phyloP scores from a whole-genome alignment of 2,329 filamentous ascomycete genomes.

The Periconia macrospinosa region DNA sequence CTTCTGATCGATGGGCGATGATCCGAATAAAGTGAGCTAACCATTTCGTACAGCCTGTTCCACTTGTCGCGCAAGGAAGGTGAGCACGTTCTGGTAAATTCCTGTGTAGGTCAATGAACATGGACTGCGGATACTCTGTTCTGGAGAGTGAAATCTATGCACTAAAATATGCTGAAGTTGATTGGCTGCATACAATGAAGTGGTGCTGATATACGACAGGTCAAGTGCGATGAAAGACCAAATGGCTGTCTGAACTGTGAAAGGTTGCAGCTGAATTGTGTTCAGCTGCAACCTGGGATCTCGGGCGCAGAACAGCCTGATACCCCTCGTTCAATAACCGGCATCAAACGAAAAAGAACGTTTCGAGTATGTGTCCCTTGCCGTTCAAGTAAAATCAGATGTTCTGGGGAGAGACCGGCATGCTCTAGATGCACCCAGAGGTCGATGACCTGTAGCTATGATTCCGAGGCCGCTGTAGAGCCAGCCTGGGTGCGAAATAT shows the following conservation, averaged over 20 bases:
- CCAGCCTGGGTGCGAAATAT: conserved; percentile 37
- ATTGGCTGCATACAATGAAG: not conserved
- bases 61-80: conserved; percentile 23
- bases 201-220: conserved; percentile 14
- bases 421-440: conserved; percentile 33
- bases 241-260: conserved; percentile 36
- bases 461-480: conserved; percentile 28
- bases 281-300: conserved; percentile 22
- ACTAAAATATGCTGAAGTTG: too few relatives aligned
- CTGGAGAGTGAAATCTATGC: too few relatives aligned
- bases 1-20: not conserved
- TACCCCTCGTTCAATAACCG: conserved; percentile 20
- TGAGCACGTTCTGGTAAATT: conserved; percentile 4
- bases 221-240: conserved; percentile 36
- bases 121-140: too few relatives aligned
- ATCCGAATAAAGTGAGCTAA: conserved; percentile 11
- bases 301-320: conserved; percentile 17
- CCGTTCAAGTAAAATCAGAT: conserved; percentile 36
- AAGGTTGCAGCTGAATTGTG: conserved; percentile 29
- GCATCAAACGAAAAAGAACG: conserved; percentile 36
- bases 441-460: conserved; percentile 26
- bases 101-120: not conserved
- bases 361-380: conserved; percentile 35
- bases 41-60: conserved; percentile 15
- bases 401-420: conserved; percentile 32